Base-by-base conservation (phyloP, 257 asterid genomes). In the Gentiana dahurica region DNA sequence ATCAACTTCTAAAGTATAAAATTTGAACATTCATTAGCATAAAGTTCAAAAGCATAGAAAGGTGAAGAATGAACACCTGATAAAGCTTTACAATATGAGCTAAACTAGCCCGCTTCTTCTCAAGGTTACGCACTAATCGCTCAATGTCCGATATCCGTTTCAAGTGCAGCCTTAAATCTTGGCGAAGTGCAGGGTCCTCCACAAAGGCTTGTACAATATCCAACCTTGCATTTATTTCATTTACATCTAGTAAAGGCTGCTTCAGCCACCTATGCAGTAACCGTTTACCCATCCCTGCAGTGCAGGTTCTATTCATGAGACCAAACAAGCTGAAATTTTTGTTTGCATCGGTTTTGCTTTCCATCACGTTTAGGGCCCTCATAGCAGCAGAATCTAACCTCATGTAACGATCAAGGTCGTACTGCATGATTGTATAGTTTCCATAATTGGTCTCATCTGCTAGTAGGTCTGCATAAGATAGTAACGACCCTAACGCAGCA, bases 211-310 rank as follows among this genome's bases (percentile, higher is more conserved):
- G 95, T 47, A 91, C 98, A 69, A 83, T 58, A 74, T 91, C 93
- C 71, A 91, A 72, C 78, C 98, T 81, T 49, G 64, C 54, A 75
- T 85, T 91, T 59, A 91, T 91, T 66, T 85, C 98, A 57, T 65
- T 55, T 57, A 85, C 81, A 77, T 91, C 94, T 61, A 87, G 53
- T 64, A 87, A 68, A 24, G 98, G 98, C 65, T 91, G 98, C 67
- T 87, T 91, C 63, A 91, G 80, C 96, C 97, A 91, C 84, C 73
- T 83, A 67, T 87, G 94, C 69, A 91, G 77, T 54, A 91, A 70
- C 11, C 98, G 86, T 73, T 87, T 87, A 54, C 98, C 98, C 98
- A 91, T 83, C 69, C 98, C 98, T 51, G 93, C 94, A 9, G 96
- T 91, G 59, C 98, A 91, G 58, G 98, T 85, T 77, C 95, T 75